Percentiles rank a stretch among this genome's conserved stretches.
Conservation (phyloP, 257 asterid species). For the Solanum paucissectum region DNA sequence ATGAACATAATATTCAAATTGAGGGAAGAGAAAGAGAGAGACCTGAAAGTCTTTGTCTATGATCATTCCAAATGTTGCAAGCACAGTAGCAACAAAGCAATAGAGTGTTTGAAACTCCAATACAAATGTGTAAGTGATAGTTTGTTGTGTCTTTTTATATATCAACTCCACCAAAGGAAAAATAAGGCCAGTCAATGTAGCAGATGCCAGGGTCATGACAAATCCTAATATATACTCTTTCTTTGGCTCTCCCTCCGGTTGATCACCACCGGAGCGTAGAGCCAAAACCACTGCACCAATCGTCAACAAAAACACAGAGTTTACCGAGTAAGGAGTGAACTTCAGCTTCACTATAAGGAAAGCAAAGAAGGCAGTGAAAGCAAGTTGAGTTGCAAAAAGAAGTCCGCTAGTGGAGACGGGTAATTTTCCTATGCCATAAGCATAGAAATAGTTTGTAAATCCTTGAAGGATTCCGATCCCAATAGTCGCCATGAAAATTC, state of each 20-base stretch:
- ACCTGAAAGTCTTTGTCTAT: neutral
- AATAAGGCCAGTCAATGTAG: neutral
- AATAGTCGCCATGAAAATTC: neutral
- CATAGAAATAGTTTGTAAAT: neutral
- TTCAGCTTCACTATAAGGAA: neutral
- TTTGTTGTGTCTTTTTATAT: neutral
- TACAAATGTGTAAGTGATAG: neutral
- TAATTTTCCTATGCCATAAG: neutral
- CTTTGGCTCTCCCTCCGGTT: neutral
- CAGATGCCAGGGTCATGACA: neutral
- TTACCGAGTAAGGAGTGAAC: neutral
- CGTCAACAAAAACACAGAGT: neutral
- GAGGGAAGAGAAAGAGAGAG: too few species aligned
- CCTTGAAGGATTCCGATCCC: constrained; percentile 3
- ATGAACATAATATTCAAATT: too few species aligned
- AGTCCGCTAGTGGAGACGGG: neutral
- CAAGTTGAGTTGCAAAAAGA: constrained; percentile 1
- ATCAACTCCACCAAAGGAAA: neutral
- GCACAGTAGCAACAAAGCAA: neutral
- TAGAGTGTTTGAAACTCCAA: neutral
- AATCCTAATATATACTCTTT: neutral
- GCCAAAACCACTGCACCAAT: neutral
- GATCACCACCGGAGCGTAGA: neutral
- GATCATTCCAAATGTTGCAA: neutral
- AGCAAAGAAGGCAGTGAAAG: constrained; percentile 2